Evolutionary conservation across 495 filamentous ascomycete species (phyloP), one percentile per base, ranked within the genome.

Genomic region (Aspergillus haitiensis): DNA sequence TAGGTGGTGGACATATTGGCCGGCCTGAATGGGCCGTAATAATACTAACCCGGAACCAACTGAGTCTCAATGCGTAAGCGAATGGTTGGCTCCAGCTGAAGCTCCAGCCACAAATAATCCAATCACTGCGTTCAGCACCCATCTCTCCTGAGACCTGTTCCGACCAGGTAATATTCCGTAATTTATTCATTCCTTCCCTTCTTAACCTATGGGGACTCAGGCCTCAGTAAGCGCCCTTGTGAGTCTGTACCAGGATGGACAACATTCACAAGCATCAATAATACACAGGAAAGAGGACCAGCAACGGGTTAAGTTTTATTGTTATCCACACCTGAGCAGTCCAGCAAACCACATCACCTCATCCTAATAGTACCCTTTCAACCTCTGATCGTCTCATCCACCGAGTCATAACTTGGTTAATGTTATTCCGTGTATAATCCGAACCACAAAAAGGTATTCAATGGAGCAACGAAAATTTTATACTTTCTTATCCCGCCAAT

Each of bases 391-490:
- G 21, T 27, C 21, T 27, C 21, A 27, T 27, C 21, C 21, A 27
- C 21, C 21, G 21, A 50, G 49, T 49, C 48, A 35, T 50, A 48
- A 50, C 60, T 42, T 21, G 42, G 60, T 57, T 57, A 31, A 48
- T 57, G 57, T 52, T 56, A 51, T 61, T 58, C 64, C 62, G 52
- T 57, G 59, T 63, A 61, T 61, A 65, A 60, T 65, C 68, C 66
- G 66, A 68, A 56, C 62, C 64, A 70, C 61, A 48, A 62, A 55
- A 55, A 40, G 27, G 35, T 47, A n/a, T 47, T 47, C 44, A 18
- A 10, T 18, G 44, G 37, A 40, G 37, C 2, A n/a, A 11, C n/a
- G 37, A 40, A 40, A 11, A 40, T 40, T 40, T 40, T 11, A 40
- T 40, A n/a, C 37, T 40, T 40, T 40, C 37, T 40, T 10, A 10